Evolutionary conservation across 139 green algal genomes (phyloP), one percentile per base, ranked within the genome.

Genomic region (Chlorella sp.): DNA sequence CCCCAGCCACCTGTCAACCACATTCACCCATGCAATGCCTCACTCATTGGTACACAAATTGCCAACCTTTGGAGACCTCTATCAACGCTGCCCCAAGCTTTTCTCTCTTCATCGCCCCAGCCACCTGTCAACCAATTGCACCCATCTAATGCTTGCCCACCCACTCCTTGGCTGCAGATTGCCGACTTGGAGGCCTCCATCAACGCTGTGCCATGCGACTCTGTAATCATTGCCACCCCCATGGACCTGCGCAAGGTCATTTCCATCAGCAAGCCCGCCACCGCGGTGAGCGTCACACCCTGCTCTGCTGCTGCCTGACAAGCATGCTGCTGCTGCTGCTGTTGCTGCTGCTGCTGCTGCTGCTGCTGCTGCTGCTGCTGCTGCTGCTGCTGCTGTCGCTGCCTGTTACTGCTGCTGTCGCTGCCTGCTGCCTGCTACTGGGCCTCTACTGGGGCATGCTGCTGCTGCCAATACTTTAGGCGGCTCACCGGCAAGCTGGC

Each of bases 181-280:
- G 61, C 71, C 68, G 88, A 91, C 87, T 30, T 93, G 40, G 80
- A 92, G 82, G 79, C 80, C 22, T 89, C 86, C 12, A 91, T 92
- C 39, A 83, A 91, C 37, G 90, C 90, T 22, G 90, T 92, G 64
- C 90, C 90, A 36, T 89, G 79, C 28, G 90, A 92, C 73, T 39
- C 86, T 28, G 90, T 92, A 12, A 57, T 92, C n/a, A 89, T 92
- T 28, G 90, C 78, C 18, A 92, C 86, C 34, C 90, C 90, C 61
- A 91, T 92, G 86, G 86, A 92, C 86, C 81, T 92, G 66, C 39
- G 42, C 36, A 78, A 66, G 12, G 53, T 92, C 3, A 22, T 92
- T 15, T 30, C 81, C 36, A 88, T 92, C 14, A 34, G 83, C 28
- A 81, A 89, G 5, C 90, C 90, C 12, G 40, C 79, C 30, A 88